Percentiles rank a stretch among this genome's conserved stretches.
phyloP scores from a whole-genome alignment of 495 filamentous ascomycete genomes.

The Hyaloscypha variabilis region DNA sequence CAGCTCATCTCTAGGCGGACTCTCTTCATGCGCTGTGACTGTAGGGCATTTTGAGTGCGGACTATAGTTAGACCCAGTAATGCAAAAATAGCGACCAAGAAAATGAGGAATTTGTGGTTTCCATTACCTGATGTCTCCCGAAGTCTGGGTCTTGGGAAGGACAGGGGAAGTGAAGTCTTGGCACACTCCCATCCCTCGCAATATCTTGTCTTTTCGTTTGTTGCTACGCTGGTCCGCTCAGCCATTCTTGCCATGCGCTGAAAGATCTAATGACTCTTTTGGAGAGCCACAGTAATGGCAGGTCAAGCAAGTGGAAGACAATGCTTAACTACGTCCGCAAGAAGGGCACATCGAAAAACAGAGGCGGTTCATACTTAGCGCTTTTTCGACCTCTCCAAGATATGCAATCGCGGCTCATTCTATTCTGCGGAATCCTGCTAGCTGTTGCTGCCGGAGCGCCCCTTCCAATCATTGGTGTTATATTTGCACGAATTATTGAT shows the following conservation, averaged over 20 bases:
- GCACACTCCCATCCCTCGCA: background rate
- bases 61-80: background rate
- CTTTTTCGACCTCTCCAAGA: constrained; percentile 27
- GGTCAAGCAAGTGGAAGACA: constrained; percentile 9
- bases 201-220: background rate
- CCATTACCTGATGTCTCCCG: background rate
- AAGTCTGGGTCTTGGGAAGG: background rate
- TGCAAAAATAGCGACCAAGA: background rate
- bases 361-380: constrained; percentile 22
- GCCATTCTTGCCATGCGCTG: constrained; percentile 5
- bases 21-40: constrained; percentile 14
- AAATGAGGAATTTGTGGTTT: background rate
- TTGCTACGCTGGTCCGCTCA: background rate
- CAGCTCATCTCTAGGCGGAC: background rate
- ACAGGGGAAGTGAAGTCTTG: background rate
- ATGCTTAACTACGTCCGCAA: constrained; percentile 5
- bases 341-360: background rate
- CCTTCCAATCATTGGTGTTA: constrained; percentile 65
- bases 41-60: background rate
- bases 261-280: constrained; percentile 8
- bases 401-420: constrained; percentile 35
- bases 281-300: constrained; percentile 9
- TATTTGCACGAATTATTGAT: constrained; percentile 71
- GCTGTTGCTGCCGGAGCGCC: constrained; percentile 67
- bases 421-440: constrained; percentile 53